Evolutionary conservation across 371 early-diverging fungal species (phyloP).

Genomic region (Circinella umbellata): DNA sequence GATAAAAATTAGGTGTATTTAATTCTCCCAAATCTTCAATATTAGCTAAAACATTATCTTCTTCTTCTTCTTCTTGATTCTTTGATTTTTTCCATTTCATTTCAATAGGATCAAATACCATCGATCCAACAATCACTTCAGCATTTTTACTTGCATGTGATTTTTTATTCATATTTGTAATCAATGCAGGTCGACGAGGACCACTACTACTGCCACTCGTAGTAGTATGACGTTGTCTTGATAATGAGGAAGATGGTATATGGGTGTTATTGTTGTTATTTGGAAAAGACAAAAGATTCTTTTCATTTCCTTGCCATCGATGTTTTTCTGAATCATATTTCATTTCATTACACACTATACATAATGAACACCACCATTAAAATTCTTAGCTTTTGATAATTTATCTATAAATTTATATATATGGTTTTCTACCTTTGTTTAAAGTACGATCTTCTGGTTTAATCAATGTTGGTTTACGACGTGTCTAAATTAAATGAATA

Average conservation of each 20-base stretch:
- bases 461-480: slow-evolving; percentile 32
- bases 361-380: neutral
- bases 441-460: slow-evolving; percentile 25
- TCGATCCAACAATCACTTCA: slow-evolving; percentile 19
- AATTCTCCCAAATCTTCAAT: slow-evolving; percentile 22
- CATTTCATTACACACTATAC: slow-evolving; percentile 39
- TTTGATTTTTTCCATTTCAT: slow-evolving; percentile 24
- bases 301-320: slow-evolving; percentile 47
- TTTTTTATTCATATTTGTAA: slow-evolving; percentile 25
- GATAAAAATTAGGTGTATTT: neutral
- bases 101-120: slow-evolving; percentile 25
- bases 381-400: too few relatives aligned
- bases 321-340: slow-evolving; percentile 26
- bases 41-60: slow-evolving; percentile 1
- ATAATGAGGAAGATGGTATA: neutral
- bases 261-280: neutral
- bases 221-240: neutral
- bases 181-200: slow-evolving; percentile 24
- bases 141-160: slow-evolving; percentile 20
- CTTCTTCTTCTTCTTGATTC: slow-evolving; percentile 21
- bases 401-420: too few relatives aligned
- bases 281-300: slow-evolving; percentile 19
- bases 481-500: slow-evolving; percentile 21
- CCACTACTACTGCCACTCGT: too few relatives aligned
- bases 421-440: slow-evolving; percentile 38